Evolutionary conservation across 2,329 filamentous ascomycete genomes (phyloP).

Genomic region (Neodidymelliopsis sp.): DNA sequence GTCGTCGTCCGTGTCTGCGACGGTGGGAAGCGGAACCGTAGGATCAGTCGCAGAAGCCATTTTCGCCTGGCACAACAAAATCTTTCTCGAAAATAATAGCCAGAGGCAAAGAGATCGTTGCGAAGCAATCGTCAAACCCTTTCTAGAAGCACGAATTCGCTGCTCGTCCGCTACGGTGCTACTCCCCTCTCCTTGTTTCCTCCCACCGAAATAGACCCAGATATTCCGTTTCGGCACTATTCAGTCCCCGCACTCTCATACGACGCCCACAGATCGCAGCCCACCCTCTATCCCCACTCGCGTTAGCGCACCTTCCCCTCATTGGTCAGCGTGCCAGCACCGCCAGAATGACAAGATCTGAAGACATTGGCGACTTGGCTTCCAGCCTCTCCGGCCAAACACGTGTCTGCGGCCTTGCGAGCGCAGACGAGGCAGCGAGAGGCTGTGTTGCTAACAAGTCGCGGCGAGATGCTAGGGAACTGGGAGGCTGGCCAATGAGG

Average conservation of each 20-base stretch:
- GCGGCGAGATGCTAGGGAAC: too few relatives aligned
- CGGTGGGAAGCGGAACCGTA: slow-evolving; percentile 18
- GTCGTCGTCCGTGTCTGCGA: slow-evolving; percentile 20
- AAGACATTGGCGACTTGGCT: slow-evolving; percentile 6
- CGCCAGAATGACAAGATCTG: background rate
- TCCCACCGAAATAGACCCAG: too few relatives aligned
- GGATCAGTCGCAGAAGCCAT: slow-evolving; percentile 23
- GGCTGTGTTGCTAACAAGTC: background rate
- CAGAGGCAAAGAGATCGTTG: background rate
- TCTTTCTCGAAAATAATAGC: background rate
- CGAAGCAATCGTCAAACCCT: too few relatives aligned
- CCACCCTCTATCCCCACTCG: too few relatives aligned
- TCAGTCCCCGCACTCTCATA: too few relatives aligned
- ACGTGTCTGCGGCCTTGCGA: background rate
- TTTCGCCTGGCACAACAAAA: background rate
- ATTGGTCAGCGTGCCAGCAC: background rate
- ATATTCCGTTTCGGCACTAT: too few relatives aligned
- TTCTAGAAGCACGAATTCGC: too few relatives aligned
- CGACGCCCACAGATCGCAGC: too few relatives aligned
- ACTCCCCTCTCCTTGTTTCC: too few relatives aligned
- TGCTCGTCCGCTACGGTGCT: too few relatives aligned
- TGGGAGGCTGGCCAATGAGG: too few relatives aligned
- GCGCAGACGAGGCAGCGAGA: background rate
- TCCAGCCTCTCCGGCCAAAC: background rate
- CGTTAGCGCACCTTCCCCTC: background rate